Conservation (phyloP, 805 yeast genomes). For the Saccharomycopsis schoenii region DNA sequence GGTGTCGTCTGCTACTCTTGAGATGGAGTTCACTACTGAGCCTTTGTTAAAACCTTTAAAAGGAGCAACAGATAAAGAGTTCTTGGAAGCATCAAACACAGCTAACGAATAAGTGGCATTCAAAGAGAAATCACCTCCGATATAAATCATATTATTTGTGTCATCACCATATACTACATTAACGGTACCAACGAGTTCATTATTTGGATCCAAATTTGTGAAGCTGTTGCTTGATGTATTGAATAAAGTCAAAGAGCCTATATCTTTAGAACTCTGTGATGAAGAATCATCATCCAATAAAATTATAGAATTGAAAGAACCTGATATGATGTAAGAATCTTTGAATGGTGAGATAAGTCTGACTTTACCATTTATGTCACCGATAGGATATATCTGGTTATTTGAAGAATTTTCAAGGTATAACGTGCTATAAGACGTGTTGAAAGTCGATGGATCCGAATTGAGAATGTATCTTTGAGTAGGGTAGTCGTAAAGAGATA, state of each 20-base stretch:
- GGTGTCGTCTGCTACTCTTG: slow-evolving; percentile 36
- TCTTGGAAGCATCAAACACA: slow-evolving; percentile 43
- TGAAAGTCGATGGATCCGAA: slow-evolving; percentile 6
- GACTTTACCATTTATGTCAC: slow-evolving; percentile 12
- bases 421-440: neutral
- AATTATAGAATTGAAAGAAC: slow-evolving; percentile 8
- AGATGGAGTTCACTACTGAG: slow-evolving; percentile 53
- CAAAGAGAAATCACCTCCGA: slow-evolving; percentile 71
- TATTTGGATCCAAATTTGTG: slow-evolving; percentile 12
- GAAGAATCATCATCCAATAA: neutral
- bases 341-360: slow-evolving; percentile 3
- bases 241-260: slow-evolving; percentile 8
- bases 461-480: slow-evolving; percentile 12
- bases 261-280: neutral
- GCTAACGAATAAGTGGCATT: slow-evolving; percentile 49
- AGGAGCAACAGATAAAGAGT: slow-evolving; percentile 38
- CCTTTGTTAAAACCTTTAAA: slow-evolving; percentile 69
- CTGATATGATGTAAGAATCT: slow-evolving; percentile 11
- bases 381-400: slow-evolving; percentile 8
- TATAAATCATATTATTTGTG: slow-evolving; percentile 42
- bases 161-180: slow-evolving; percentile 38
- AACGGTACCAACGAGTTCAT: slow-evolving; percentile 29
- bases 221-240: slow-evolving; percentile 7
- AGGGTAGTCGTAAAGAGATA: slow-evolving; percentile 12
- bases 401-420: slow-evolving; percentile 8